These are phyloP conservation scores for Lactifluus volemus DNA, from an alignment of 768 basidiomycete species.

Conservation along the genomic window DNA sequence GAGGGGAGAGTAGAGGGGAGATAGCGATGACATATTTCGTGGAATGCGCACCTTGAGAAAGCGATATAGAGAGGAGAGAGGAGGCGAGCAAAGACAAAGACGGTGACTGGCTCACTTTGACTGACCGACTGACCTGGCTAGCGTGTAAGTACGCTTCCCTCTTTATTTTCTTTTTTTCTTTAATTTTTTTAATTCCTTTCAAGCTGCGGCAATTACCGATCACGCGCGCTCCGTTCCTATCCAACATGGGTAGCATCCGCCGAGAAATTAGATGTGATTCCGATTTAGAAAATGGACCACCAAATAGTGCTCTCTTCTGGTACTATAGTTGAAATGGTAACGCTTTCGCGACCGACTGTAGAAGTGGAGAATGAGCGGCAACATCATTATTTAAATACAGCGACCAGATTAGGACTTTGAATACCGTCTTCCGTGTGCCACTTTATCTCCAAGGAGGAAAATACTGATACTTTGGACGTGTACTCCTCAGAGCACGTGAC, in stretches of 20 bases:
- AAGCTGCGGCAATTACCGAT: conserved; percentile 7
- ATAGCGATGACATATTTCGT: conserved; percentile 16
- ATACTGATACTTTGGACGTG: no score
- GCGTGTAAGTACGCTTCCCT: background rate
- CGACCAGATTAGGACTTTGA: conserved; percentile 43
- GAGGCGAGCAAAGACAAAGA: no score
- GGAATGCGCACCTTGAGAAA: conserved; percentile 17
- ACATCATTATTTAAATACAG: conserved; percentile 46
- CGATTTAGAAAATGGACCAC: conserved; percentile 34
- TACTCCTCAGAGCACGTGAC: conserved; percentile 33
- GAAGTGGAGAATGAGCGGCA: conserved; percentile 69
- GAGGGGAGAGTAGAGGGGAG: conserved; percentile 27
- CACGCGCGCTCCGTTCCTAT: background rate
- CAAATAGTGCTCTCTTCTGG: conserved; percentile 69
- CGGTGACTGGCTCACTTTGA: no score
- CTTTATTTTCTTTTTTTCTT: background rate
- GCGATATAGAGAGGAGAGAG: background rate
- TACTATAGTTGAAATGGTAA: conserved; percentile 45
- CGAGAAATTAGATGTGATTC: background rate
- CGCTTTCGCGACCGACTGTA: conserved; percentile 33
- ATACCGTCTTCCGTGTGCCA: conserved; percentile 68
- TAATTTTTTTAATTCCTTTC: background rate
- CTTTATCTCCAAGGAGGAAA: conserved; percentile 41
- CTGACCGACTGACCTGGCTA: no score
- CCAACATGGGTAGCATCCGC: background rate